Base-by-base conservation (phyloP, 768 basidiomycete genomes). In the Leccinum barrowsii region DNA sequence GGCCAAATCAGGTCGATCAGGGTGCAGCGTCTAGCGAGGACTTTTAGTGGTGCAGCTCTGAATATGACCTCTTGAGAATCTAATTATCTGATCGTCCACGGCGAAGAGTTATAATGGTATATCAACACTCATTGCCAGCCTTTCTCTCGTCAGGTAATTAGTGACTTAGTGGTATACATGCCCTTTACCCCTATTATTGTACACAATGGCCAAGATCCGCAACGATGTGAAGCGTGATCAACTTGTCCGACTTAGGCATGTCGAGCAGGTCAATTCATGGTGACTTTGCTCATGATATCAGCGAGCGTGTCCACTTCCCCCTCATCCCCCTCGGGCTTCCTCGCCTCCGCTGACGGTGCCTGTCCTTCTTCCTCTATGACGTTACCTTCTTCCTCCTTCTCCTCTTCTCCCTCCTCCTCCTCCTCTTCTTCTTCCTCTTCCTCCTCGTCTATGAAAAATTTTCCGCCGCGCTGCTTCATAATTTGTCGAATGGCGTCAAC, bases 341-440 rank as follows among this genome's bases (percentile, higher is more conserved):
- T 60, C 53, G 70, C 70, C 24, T 66, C 69, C 46, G 68, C 66
- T 15, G 65, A 50, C 13, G 67, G 65, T 21, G 54, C 57, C n/a
- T 68, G 58, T 35, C 64, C 60, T 58, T 66, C 66, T 3, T 53
- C 53, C 34, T 62, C 68, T 26, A 58, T 65, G 21, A 64, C 66
- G 42, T 68, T 70, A 7, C 70, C 71, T 55, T 74, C 75, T 49
- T 67, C 66, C 35, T 76, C 82, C n/a, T n/a, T n/a, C n/a, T n/a
- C n/a, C n/a, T n/a, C n/a, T n/a, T n/a, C n/a, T n/a, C n/a, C n/a
- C 22, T 22, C 22, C 2, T 81, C 82, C 37, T 81, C 82, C 53
- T 92, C 86, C 32, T 86, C 80, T 50, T 86, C 89, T 52, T 92
- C 86, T 35, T 85, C 84, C 22, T 92, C 90, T 1, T 95, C 92